Percentiles rank a stretch among this genome's conserved stretches.
phyloP scores from a whole-genome alignment of 495 filamentous ascomycete genomes.

The Penicillium bialowiezense region DNA sequence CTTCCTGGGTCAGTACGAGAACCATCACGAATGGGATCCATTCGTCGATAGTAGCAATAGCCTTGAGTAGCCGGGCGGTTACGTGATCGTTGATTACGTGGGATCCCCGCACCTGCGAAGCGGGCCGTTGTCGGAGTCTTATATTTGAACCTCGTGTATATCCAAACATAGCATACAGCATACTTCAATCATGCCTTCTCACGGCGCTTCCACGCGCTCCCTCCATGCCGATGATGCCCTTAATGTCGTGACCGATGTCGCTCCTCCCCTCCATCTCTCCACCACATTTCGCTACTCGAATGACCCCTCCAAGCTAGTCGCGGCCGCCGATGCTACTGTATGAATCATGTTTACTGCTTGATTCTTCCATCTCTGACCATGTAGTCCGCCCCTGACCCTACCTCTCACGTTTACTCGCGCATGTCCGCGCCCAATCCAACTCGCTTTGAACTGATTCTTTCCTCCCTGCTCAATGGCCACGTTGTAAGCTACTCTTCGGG shows the following conservation, averaged over 20 bases:
- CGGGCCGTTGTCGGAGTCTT: conserved; percentile 10
- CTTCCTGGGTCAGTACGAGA: conserved; percentile 48
- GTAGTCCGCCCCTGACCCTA: conserved; percentile 24
- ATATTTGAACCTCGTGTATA: conserved; percentile 22
- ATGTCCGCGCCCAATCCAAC: conserved; percentile 68
- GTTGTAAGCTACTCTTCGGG: conserved; percentile 78
- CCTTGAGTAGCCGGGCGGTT: conserved; percentile 5
- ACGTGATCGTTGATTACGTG: conserved; percentile 24
- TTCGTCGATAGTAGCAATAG: conserved; percentile 36
- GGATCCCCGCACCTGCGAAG: conserved; percentile 5
- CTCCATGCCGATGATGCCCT: conserved; percentile 84
- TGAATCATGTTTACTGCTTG: conserved; percentile 6
- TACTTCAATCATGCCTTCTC: conserved; percentile 29
- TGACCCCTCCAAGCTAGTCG: conserved; percentile 61
- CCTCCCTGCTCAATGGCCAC: conserved; percentile 65
- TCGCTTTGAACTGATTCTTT: conserved; percentile 80
- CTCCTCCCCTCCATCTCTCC: conserved; percentile 80
- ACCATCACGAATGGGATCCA: conserved; percentile 48
- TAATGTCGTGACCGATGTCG: conserved; percentile 69
- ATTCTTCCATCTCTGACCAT: neutral
- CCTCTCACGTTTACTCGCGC: conserved; percentile 71
- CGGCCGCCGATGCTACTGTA: conserved; percentile 38
- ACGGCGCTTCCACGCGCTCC: conserved; percentile 59
- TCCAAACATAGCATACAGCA: conserved; percentile 20
- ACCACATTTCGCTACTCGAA: conserved; percentile 81